These are phyloP conservation scores for Kodamaea leandrae DNA, from an alignment of 805 yeast species.

Conservation along the genomic window DNA sequence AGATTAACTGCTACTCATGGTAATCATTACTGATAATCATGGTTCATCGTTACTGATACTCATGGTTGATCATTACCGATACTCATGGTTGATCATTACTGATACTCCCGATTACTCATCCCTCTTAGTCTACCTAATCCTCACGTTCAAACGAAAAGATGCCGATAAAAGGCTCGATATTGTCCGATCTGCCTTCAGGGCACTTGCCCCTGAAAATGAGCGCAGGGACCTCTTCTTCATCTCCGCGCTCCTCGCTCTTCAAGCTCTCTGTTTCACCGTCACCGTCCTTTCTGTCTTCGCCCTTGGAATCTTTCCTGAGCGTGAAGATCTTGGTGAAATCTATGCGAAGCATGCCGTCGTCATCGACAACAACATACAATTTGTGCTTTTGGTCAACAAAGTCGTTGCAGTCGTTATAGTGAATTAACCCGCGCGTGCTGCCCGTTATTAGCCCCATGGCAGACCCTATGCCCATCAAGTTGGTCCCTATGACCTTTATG, in stretches of 20 bases:
- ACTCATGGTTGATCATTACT: too few relatives aligned
- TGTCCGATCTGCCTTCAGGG: slow-evolving; percentile 53
- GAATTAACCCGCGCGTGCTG: slow-evolving; percentile 46
- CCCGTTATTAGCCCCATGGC: slow-evolving; percentile 59
- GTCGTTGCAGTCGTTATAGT: slow-evolving; percentile 48
- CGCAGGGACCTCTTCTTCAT: slow-evolving; percentile 44
- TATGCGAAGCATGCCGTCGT: slow-evolving; percentile 44
- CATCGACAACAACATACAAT: slow-evolving; percentile 48
- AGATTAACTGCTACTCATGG: too few relatives aligned
- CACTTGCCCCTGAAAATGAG: slow-evolving; percentile 50
- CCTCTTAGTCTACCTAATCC: too few relatives aligned
- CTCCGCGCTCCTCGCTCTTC: slow-evolving; percentile 29
- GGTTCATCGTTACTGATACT: too few relatives aligned
- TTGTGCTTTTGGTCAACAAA: slow-evolving; percentile 47
- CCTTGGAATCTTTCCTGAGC: slow-evolving; percentile 3
- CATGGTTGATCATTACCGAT: too few relatives aligned
- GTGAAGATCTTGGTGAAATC: slow-evolving; percentile 49
- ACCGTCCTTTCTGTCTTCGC: slow-evolving; percentile 8
- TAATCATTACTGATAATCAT: too few relatives aligned
- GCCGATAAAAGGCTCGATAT: slow-evolving; percentile 53
- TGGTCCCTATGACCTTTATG: slow-evolving; percentile 46
- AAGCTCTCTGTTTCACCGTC: not conserved
- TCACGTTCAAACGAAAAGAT: slow-evolving; percentile 51
- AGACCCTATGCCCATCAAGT: slow-evolving; percentile 53
- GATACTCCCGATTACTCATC: too few relatives aligned